Base-by-base conservation (phyloP, 2,329 filamentous ascomycete species). In the Byssochlamys sp. region DNA sequence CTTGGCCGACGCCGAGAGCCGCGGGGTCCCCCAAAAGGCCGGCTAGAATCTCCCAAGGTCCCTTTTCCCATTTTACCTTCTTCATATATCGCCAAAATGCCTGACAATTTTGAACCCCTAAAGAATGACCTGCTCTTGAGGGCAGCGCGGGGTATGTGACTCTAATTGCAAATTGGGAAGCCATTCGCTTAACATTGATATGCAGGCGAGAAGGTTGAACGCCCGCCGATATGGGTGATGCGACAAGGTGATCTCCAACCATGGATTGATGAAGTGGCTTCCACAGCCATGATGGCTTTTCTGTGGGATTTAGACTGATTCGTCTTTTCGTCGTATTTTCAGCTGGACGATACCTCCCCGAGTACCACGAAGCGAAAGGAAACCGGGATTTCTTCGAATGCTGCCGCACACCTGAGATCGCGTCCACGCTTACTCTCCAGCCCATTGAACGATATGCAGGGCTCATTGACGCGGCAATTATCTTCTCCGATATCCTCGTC, bases 181-280 rank as follows among this genome's bases (percentile, higher is more conserved):
- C 10, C 6, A 52, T 35, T 48, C 58, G 19, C 49, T 10, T 65
- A 63, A 67, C 60, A 57, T 57, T 19, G 26, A 55, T 63, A 65
- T 63, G 56, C 69, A 95, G 91, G 92, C 73, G 83, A 96, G 77
- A 86, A 86, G 72, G 89, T 97, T 64, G 91, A 96, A 76, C 86
- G 94, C 63, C 89, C 94, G 60, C 94, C 94, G 58, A 90, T 95
- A 80, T 99, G 94, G 94, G 91, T 99, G 72, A 99, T 99, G 94
- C 89, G 94, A 76, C 94, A 99, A 85, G 91, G 91, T 92, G 80
- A 73, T 74, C 66, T 64, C 56, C 60, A 48, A 52, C 54, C 27
- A 14, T 25, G 52, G 39, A 56, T 27, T 45, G 25, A 31, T 39
- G 48, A 53, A 26, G 26, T 49, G 27, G 29, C 10, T 55, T 49